These are phyloP conservation scores for Alloascoidea hylecoeti DNA, from an alignment of 805 yeast genomes.

Conservation along the genomic window DNA sequence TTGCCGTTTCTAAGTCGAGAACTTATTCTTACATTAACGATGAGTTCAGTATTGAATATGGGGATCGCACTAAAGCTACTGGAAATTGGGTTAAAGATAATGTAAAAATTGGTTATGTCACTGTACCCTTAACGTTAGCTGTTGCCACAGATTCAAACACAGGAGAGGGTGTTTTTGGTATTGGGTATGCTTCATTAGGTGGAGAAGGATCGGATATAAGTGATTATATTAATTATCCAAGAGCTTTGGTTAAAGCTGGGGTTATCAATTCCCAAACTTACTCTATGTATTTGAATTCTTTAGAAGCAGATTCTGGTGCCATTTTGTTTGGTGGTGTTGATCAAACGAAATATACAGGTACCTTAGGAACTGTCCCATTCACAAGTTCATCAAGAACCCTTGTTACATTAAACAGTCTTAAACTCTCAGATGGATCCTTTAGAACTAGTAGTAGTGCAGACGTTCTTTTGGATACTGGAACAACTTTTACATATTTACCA, in stretches of 20 bases:
- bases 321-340: constrained; percentile 32
- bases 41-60: not conserved
- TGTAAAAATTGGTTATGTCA: constrained; percentile 24
- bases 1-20: not conserved
- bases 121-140: constrained; percentile 42
- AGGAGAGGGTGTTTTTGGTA: constrained; percentile 53
- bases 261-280: constrained; percentile 2
- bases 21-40: not conserved
- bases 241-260: constrained; percentile 2
- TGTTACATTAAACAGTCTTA: not conserved
- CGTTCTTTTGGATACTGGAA: constrained; percentile 43
- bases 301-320: constrained; percentile 14
- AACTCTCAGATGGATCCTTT: constrained; percentile 28
- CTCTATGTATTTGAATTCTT: constrained; percentile 1
- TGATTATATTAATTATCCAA: constrained; percentile 2
- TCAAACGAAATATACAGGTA: constrained; percentile 24
- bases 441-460: too few relatives aligned
- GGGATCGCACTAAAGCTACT: not conserved
- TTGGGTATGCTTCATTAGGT: constrained; percentile 53
- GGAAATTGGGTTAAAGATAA: not conserved
- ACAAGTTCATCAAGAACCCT: not conserved
- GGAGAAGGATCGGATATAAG: constrained; percentile 6
- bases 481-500: constrained; percentile 36
- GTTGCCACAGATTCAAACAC: constrained; percentile 49
- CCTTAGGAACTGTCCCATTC: constrained; percentile 14